Evolutionary conservation across 306 rosid genomes (phyloP).

Genomic region (Spatholobus suberectus): DNA sequence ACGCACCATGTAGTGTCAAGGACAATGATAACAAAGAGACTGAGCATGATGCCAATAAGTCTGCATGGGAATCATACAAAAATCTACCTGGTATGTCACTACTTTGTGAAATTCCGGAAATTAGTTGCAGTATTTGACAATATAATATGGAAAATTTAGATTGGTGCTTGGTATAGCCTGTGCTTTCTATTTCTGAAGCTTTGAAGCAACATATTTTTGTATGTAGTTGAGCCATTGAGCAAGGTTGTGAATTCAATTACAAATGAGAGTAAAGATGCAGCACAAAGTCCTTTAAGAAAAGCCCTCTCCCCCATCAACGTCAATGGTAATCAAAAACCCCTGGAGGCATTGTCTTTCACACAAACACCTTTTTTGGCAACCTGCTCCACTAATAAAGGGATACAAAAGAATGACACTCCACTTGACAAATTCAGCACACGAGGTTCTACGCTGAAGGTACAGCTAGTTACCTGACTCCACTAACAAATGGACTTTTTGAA

Average conservation of each 20-base stretch:
- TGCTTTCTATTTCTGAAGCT: constrained; percentile 27
- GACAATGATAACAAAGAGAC: constrained; percentile 38
- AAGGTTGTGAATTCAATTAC: constrained; percentile 39
- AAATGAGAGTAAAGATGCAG: constrained; percentile 42
- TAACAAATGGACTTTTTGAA: constrained; percentile 7
- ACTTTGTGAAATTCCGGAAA: constrained; percentile 9
- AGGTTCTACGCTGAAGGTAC: constrained; percentile 75
- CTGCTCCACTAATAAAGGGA: constrained; percentile 44
- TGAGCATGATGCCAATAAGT: constrained; percentile 40
- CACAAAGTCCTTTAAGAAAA: constrained; percentile 62
- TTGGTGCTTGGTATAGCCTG: not conserved
- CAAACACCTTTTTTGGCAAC: constrained; percentile 49
- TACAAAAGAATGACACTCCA: constrained; percentile 60
- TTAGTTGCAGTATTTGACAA: not conserved
- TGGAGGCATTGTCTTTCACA: constrained; percentile 41
- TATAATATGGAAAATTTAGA: not conserved
- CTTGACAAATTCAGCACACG: constrained; percentile 67
- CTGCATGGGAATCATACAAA: constrained; percentile 39
- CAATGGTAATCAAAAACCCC: constrained; percentile 45
- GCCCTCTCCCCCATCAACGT: constrained; percentile 69
- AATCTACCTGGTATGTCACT: constrained; percentile 49
- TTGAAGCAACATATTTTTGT: constrained; percentile 1
- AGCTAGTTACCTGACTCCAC: not conserved
- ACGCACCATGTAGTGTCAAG: constrained; percentile 30
- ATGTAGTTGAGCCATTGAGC: constrained; percentile 48